Conservation (phyloP, 2,329 filamentous ascomycete species). For the Nemania serpens region DNA sequence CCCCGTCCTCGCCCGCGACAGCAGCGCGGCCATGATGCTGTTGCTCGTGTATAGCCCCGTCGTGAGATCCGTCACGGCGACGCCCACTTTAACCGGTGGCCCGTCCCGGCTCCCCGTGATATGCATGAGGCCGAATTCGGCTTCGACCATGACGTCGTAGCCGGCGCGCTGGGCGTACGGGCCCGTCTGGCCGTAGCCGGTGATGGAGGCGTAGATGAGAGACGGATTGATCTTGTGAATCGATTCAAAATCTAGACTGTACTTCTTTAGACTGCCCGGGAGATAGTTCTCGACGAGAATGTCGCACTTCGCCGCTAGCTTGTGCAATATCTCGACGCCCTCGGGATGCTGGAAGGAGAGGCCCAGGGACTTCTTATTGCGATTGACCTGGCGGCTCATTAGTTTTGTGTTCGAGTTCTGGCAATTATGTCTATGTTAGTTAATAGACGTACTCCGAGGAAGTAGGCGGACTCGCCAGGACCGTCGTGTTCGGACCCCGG, state of each 20-base stretch:
- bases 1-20: constrained; percentile 74
- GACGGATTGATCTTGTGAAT: constrained; percentile 80
- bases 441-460: constrained; percentile 71
- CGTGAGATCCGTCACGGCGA: constrained; percentile 94
- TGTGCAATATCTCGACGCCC: constrained; percentile 85
- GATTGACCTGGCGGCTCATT: constrained; percentile 70
- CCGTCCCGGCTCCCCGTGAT: constrained; percentile 90
- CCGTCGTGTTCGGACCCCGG: constrained; percentile 63
- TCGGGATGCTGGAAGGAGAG: constrained; percentile 86
- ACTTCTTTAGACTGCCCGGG: constrained; percentile 86
- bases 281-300: constrained; percentile 97
- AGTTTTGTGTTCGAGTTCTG: constrained; percentile 14
- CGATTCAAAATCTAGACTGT: constrained; percentile 84
- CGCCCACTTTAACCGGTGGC: constrained; percentile 93
- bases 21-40: constrained; percentile 88
- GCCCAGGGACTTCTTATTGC: constrained; percentile 94
- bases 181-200: constrained; percentile 94
- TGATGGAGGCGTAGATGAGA: constrained; percentile 94
- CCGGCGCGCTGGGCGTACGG: constrained; percentile 86
- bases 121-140: constrained; percentile 97
- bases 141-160: constrained; percentile 99
- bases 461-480: constrained; percentile 93
- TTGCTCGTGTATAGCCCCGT: constrained; percentile 96
- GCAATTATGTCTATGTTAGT: neutral
- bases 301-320: constrained; percentile 82